Evolutionary conservation across 345 rosid genomes (phyloP).

Genomic region (Angophora floribunda): DNA sequence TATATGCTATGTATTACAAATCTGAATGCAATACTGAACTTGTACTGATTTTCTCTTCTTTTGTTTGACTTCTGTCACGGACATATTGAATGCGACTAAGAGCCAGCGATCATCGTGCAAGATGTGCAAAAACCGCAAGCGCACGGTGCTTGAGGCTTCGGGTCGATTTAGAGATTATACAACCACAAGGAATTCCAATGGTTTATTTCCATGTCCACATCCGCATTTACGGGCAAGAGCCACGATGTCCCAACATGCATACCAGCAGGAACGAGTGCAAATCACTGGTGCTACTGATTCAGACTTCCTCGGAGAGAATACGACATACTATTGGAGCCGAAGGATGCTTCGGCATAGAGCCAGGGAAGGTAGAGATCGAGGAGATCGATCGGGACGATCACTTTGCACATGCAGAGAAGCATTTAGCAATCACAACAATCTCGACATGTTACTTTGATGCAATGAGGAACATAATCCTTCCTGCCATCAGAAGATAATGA

Average conservation of each 20-base stretch:
- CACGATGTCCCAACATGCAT: background rate
- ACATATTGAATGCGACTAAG: background rate
- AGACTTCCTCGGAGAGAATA: background rate
- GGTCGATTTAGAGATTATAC: background rate
- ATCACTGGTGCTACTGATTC: background rate
- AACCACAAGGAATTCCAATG: background rate
- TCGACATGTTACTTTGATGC: background rate
- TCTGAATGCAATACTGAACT: background rate
- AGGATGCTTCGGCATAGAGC: background rate
- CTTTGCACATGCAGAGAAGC: background rate
- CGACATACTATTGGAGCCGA: background rate
- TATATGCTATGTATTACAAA: background rate
- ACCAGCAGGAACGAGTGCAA: background rate
- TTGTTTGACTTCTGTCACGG: background rate
- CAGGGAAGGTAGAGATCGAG: background rate
- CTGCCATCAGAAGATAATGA: background rate
- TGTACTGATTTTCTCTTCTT: background rate
- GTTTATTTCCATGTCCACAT: background rate
- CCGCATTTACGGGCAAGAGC: background rate
- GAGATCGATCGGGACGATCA: background rate
- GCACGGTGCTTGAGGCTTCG: background rate
- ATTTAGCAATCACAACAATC: background rate
- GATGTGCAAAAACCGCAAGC: background rate
- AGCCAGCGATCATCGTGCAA: background rate
- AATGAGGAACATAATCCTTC: background rate